These are phyloP conservation scores for Crithidia fasciculata DNA, from an alignment of 208 protist genomes.

Conservation along the genomic window DNA sequence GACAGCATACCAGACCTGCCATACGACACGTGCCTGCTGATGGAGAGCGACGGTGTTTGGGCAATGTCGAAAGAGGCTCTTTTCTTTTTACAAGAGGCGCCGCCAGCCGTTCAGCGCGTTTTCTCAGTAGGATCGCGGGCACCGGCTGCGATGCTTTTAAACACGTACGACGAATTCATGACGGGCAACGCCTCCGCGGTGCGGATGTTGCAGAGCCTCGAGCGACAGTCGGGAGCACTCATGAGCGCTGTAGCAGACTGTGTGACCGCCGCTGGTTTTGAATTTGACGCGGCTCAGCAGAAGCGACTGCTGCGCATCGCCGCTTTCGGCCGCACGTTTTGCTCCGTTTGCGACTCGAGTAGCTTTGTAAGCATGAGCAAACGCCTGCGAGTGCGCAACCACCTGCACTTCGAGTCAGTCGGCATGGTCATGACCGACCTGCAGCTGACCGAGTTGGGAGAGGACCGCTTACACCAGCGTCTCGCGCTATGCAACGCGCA, in stretches of 20 bases:
- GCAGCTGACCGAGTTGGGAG: conserved; percentile 78
- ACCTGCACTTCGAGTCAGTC: conserved; percentile 49
- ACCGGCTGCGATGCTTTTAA: conserved; percentile 61
- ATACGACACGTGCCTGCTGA: conserved; percentile 44
- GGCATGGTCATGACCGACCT: conserved; percentile 91
- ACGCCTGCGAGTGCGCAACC: conserved; percentile 92
- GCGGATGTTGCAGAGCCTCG: conserved; percentile 71
- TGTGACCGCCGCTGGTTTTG: conserved; percentile 85
- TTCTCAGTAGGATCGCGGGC: conserved; percentile 76
- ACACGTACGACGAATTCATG: conserved; percentile 84
- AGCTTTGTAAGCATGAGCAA: conserved; percentile 83
- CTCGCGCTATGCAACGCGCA: conserved; percentile 83
- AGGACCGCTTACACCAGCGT: conserved; percentile 71
- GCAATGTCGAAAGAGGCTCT: conserved; percentile 52
- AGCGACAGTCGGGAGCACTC: conserved; percentile 53
- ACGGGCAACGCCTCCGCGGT: conserved; percentile 69
- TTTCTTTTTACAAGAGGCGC: conserved; percentile 74
- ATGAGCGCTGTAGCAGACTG: conserved; percentile 87
- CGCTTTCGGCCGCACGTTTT: conserved; percentile 94
- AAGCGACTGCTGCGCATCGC: conserved; percentile 91
- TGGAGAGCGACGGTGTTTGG: conserved; percentile 70
- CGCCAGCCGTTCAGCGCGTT: conserved; percentile 53
- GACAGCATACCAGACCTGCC: conserved; percentile 73
- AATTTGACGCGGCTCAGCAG: conserved; percentile 82
- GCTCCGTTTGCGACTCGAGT: conserved; percentile 75